Conservation (phyloP, 1,284 basidiomycete species). For the Cryptococcus amylolentus region DNA sequence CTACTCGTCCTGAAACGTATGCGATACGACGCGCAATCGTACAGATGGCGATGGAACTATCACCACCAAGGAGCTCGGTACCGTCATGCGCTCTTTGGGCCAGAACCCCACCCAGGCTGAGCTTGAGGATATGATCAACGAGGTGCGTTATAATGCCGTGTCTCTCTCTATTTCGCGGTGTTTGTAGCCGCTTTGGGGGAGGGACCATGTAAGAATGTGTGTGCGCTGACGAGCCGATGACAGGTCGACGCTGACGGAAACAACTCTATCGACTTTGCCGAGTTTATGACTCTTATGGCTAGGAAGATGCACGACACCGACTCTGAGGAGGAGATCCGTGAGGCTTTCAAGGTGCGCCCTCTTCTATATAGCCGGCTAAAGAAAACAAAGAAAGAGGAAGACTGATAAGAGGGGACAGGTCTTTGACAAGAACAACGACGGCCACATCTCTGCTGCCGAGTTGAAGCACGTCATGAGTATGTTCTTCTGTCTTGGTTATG, state of each 20-base stretch:
- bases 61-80: constrained; percentile 91
- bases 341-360: constrained; percentile 58
- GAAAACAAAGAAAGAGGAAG: background rate
- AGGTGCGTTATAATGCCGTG: constrained; percentile 53
- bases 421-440: constrained; percentile 65
- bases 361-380: no score
- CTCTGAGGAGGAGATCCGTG: constrained; percentile 64
- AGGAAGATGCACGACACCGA: constrained; percentile 94
- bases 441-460: constrained; percentile 62
- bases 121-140: constrained; percentile 95
- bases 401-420: constrained; percentile 37
- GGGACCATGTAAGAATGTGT: no score
- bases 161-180: background rate
- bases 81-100: constrained; percentile 93
- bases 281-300: constrained; percentile 94
- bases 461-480: constrained; percentile 89
- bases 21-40: background rate
- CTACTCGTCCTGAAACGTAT: background rate
- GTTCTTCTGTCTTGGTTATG: constrained; percentile 32
- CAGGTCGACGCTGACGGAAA: constrained; percentile 60
- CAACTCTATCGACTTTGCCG: constrained; percentile 93
- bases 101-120: constrained; percentile 96
- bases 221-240: background rate
- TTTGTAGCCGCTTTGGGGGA: no score
- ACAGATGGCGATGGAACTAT: constrained; percentile 94